Conservation (phyloP, 345 rosid genomes). For the Durio zibethinus region DNA sequence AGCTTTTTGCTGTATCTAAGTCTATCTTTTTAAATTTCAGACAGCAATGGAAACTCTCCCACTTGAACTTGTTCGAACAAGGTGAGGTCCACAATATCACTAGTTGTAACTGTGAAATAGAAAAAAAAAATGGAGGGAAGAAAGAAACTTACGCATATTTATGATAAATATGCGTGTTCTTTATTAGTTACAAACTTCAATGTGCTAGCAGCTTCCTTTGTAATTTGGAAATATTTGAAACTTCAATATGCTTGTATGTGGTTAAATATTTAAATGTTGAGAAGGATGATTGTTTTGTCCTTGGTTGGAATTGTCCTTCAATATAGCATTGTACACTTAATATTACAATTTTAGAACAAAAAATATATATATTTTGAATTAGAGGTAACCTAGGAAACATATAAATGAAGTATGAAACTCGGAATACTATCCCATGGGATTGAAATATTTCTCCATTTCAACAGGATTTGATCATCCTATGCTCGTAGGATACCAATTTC, state of each 20-base stretch:
- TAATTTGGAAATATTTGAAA: not conserved
- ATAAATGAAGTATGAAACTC: too few relatives aligned
- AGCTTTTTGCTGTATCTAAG: slow-evolving; percentile 20
- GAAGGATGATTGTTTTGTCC: not conserved
- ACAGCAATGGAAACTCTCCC: slow-evolving; percentile 81
- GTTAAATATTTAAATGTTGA: not conserved
- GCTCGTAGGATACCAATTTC: too few relatives aligned
- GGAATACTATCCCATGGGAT: not conserved
- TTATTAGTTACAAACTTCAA: not conserved
- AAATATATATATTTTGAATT: too few relatives aligned
- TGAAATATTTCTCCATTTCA: not conserved
- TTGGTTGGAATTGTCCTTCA: not conserved
- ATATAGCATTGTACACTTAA: not conserved
- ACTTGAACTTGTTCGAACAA: slow-evolving; percentile 68
- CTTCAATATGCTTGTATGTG: not conserved
- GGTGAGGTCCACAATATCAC: slow-evolving; percentile 26
- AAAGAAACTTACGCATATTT: not conserved
- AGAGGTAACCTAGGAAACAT: not conserved
- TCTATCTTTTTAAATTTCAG: slow-evolving; percentile 36
- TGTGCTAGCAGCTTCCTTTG: not conserved
- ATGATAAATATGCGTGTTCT: not conserved
- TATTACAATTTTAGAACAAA: too few relatives aligned
- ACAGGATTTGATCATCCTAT: too few relatives aligned
- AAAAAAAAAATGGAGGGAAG: not conserved
- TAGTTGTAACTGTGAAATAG: not conserved